Evolutionary conservation across 78 protist species (phyloP).

Genomic region (Cavenderia fasciculata): DNA sequence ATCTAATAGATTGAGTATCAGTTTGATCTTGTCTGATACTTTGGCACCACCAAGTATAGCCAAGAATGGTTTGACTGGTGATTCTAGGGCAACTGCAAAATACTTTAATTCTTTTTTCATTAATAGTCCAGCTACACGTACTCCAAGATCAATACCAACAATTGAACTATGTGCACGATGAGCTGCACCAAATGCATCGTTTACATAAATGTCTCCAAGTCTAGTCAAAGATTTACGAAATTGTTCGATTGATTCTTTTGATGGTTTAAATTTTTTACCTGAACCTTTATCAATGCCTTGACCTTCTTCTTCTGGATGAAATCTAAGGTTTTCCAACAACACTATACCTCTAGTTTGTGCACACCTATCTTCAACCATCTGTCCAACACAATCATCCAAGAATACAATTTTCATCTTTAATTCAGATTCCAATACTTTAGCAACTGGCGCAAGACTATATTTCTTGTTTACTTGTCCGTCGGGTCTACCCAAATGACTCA

Average conservation of each 20-base stretch:
- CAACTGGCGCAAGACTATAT: slow-evolving; percentile 92
- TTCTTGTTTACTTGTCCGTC: slow-evolving; percentile 90
- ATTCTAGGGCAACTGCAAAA: slow-evolving; percentile 93
- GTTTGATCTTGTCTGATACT: slow-evolving; percentile 97
- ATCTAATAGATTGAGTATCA: slow-evolving; percentile 95
- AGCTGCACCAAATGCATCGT: slow-evolving; percentile 99
- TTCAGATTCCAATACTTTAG: slow-evolving; percentile 70
- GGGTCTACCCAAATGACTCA: slow-evolving; percentile 99
- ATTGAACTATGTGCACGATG: slow-evolving; percentile 98
- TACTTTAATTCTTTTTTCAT: slow-evolving; percentile 96
- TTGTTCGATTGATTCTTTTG: slow-evolving; percentile 78
- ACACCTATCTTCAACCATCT: slow-evolving; percentile 82
- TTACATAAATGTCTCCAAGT: slow-evolving; percentile 97
- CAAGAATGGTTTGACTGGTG: slow-evolving; percentile 96
- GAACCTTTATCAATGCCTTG: slow-evolving; percentile 56
- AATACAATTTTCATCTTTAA: slow-evolving; percentile 88
- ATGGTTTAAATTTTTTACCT: slow-evolving; percentile 88
- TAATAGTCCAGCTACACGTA: slow-evolving; percentile 95
- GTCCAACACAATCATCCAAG: slow-evolving; percentile 93
- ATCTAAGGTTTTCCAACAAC: slow-evolving; percentile 98
- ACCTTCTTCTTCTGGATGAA: slow-evolving; percentile 98
- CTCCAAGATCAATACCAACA: slow-evolving; percentile 83
- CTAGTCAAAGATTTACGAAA: slow-evolving; percentile 95
- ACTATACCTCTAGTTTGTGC: slow-evolving; percentile 82
- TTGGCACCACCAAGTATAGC: slow-evolving; percentile 98